A percentile compares a stretch with the other conserved stretches of the same genome.
Conservation (phyloP, 768 basidiomycete genomes). For the Termitomyces eurrhizus region DNA sequence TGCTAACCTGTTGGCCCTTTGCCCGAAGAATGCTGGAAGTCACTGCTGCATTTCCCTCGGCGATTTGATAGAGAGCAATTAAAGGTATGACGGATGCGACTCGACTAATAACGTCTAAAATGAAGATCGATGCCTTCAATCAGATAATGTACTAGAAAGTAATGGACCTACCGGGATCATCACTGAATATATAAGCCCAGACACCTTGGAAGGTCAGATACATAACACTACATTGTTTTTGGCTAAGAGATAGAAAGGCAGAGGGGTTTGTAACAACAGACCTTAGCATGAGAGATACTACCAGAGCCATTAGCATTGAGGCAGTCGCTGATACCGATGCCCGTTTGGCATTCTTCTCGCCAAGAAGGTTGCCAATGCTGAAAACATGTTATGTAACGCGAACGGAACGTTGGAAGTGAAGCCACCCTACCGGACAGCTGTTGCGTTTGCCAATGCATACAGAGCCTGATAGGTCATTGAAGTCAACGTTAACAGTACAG, state of each 20-base stretch:
- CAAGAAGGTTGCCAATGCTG: slow-evolving; percentile 13
- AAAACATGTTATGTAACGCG: background rate
- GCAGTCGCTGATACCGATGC: slow-evolving; percentile 34
- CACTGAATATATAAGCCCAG: slow-evolving; percentile 77
- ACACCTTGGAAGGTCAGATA: slow-evolving; percentile 55
- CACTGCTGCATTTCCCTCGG: slow-evolving; percentile 70
- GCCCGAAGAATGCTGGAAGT: slow-evolving; percentile 78
- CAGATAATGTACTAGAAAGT: background rate
- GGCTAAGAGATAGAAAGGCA: background rate
- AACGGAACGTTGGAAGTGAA: background rate
- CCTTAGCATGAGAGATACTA: slow-evolving; percentile 13
- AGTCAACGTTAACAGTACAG: slow-evolving; percentile 73
- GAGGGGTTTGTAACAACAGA: background rate
- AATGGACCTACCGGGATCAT: slow-evolving; percentile 42
- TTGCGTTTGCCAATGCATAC: slow-evolving; percentile 74
- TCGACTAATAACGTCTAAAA: slow-evolving; percentile 44
- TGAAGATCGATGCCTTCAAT: background rate
- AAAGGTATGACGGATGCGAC: slow-evolving; percentile 71
- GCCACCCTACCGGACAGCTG: slow-evolving; percentile 68
- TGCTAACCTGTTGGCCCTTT: slow-evolving; percentile 64
- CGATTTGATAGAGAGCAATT: slow-evolving; percentile 76
- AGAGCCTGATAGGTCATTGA: slow-evolving; percentile 78
- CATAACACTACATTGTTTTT: slow-evolving; percentile 32
- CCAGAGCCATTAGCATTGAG: slow-evolving; percentile 59
- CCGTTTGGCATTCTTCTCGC: slow-evolving; percentile 5